Base-by-base conservation (phyloP, 306 rosid genomes). In the Dalbergia cochinchinensis region DNA sequence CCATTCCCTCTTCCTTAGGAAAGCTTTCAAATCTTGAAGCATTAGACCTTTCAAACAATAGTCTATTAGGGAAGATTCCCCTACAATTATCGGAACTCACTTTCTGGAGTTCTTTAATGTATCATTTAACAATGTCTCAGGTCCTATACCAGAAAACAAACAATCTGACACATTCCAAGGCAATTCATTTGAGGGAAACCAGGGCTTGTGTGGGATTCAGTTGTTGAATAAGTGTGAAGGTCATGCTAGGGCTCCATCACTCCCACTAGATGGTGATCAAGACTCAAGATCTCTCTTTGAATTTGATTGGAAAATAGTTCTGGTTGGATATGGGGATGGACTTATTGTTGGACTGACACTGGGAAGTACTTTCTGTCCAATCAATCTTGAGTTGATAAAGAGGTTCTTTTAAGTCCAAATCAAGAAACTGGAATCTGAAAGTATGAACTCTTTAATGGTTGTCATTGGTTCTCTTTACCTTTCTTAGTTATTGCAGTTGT, bases 261-360 rank as follows among this genome's bases (percentile, higher is more conserved):
- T 72, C 3, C 0, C 39, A 26, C 18, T 8, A 15, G 71, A 57
- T 12, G 64, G 1, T 39, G 81, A 83, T 11, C 7, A 83, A 15
- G 77, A 73, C 8, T 71, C 61, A 0, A 60, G 39, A 19, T 69
- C n/a, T 15, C 5, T 34, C 0, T 2, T 20, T 20, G 22, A 20
- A 20, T 20, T 20, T 20, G 22, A 20, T 53, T 37, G 65, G 69
- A 62, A 15, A 69, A 16, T 82, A 9, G 11, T 14, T 68, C 7
- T 61, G 14, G 67, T 78, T 10, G 84, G 87, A 1, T 78, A 79
- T 41, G 73, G 35, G 6, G 73, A 84, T 9, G 84, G 78, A n/a
- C 63, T 74, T 74, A 39, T 79, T 19, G 65, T 39, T 0, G 74
- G 84, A 59, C 6, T 74, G 16, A 62, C 64, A 6, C 15, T 69